Percentiles rank a stretch among this genome's conserved stretches.
These are phyloP conservation scores for Pythium chondricola DNA, from an alignment of 352 stramenopile species.

Conservation along the genomic window DNA sequence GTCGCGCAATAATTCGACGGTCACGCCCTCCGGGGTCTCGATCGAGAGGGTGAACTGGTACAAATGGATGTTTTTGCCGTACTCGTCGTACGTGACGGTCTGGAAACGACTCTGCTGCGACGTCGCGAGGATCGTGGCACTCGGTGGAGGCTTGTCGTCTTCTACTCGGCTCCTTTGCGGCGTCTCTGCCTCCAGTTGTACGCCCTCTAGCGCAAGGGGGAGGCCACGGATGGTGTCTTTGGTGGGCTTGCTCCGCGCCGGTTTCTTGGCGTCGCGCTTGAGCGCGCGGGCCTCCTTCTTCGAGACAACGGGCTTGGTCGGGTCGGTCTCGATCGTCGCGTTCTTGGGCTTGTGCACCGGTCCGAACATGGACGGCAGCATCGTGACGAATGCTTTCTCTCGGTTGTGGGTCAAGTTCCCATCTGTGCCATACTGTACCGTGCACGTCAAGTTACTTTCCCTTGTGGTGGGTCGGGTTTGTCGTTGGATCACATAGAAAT, in stretches of 20 bases:
- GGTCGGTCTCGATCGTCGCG: not conserved
- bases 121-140: constrained; percentile 20
- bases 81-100: constrained; percentile 55
- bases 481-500: not conserved
- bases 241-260: not conserved
- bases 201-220: too few relatives aligned
- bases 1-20: too few relatives aligned
- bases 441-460: not conserved
- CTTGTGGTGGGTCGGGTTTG: too few relatives aligned
- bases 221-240: too few relatives aligned
- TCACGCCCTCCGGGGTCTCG: too few relatives aligned
- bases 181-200: not conserved
- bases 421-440: not conserved
- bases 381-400: too few relatives aligned
- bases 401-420: too few relatives aligned
- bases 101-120: constrained; percentile 59
- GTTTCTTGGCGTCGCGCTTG: constrained; percentile 22
- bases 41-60: constrained; percentile 49
- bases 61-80: constrained; percentile 50
- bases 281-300: constrained; percentile 41
- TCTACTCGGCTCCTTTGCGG: not conserved
- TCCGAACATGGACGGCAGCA: too few relatives aligned
- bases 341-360: constrained; percentile 6
- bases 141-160: not conserved
- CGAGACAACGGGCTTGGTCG: constrained; percentile 24